phyloP scores from a whole-genome alignment of 805 yeast species.

The Vanderwaltozyma polyspora region DNA sequence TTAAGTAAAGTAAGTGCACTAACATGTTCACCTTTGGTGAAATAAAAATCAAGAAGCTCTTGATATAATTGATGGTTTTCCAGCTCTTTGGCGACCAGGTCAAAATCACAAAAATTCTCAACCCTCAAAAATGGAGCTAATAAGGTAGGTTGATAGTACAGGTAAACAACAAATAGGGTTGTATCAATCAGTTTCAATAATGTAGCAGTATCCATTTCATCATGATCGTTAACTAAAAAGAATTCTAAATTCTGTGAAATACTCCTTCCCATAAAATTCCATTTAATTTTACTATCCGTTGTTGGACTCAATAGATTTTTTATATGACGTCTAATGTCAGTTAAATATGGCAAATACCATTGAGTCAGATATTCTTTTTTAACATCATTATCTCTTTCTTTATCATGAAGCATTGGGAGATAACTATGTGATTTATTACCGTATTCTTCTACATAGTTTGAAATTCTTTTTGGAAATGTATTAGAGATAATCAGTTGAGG shows the following conservation, averaged over 20 bases:
- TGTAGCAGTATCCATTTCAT: slow-evolving; percentile 28
- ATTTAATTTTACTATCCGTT: slow-evolving; percentile 7
- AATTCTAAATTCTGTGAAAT: slow-evolving; percentile 19
- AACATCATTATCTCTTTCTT: neutral
- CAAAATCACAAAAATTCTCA: slow-evolving; percentile 60
- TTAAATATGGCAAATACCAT: slow-evolving; percentile 32
- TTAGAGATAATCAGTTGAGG: slow-evolving; percentile 39
- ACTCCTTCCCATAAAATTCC: slow-evolving; percentile 13
- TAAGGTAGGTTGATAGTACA: slow-evolving; percentile 54
- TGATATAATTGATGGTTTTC: slow-evolving; percentile 37
- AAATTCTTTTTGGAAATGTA: slow-evolving; percentile 31
- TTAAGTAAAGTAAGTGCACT: slow-evolving; percentile 56
- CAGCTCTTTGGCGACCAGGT: slow-evolving; percentile 46
- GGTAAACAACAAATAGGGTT: slow-evolving; percentile 63
- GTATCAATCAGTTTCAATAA: slow-evolving; percentile 54
- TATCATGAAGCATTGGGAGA: neutral
- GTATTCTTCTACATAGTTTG: neutral
- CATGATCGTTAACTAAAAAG: slow-evolving; percentile 22
- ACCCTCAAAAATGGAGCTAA: slow-evolving; percentile 76
- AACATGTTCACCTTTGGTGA: slow-evolving; percentile 46
- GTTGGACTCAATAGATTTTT: slow-evolving; percentile 19
- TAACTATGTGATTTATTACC: neutral
- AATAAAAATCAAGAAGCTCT: slow-evolving; percentile 72
- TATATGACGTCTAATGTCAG: slow-evolving; percentile 38
- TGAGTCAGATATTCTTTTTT: too few relatives aligned